Percentiles rank a stretch among this genome's conserved stretches.
These are phyloP conservation scores for Euphorbia celastroides DNA, from an alignment of 441 rosid species.

Conservation along the genomic window DNA sequence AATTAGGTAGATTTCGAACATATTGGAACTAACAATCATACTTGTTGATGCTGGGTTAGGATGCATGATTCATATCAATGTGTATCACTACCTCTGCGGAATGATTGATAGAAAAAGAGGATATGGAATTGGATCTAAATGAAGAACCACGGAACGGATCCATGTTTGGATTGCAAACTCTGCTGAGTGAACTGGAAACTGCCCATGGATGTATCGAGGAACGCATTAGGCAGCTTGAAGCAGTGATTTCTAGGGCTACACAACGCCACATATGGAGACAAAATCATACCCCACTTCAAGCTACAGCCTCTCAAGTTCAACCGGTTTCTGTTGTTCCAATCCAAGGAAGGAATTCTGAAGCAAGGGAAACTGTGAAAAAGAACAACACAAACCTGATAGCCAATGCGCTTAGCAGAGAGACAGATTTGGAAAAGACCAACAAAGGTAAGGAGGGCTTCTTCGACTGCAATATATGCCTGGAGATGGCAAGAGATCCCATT, in stretches of 20 bases:
- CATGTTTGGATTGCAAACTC: slow-evolving; percentile 29
- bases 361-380: slow-evolving; percentile 18
- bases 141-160: slow-evolving; percentile 36
- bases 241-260: slow-evolving; percentile 40
- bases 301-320: slow-evolving; percentile 9
- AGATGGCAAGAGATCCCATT: slow-evolving; percentile 55
- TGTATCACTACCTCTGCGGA: background rate
- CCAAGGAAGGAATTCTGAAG: slow-evolving; percentile 28
- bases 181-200: slow-evolving; percentile 39
- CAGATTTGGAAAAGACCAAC: slow-evolving; percentile 17
- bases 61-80: background rate
- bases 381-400: slow-evolving; percentile 36
- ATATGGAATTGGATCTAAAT: slow-evolving; percentile 49
- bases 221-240: slow-evolving; percentile 49
- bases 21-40: background rate
- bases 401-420: slow-evolving; percentile 43
- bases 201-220: slow-evolving; percentile 49
- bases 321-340: slow-evolving; percentile 14
- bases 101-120: slow-evolving; percentile 23
- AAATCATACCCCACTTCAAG: slow-evolving; percentile 10
- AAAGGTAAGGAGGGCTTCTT: slow-evolving; percentile 29
- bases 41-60: background rate
- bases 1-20: background rate
- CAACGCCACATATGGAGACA: slow-evolving; percentile 34
- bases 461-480: slow-evolving; percentile 72